A percentile compares a stretch with the other conserved stretches of the same genome.
Evolutionary conservation across 1,139 yeast species (phyloP).

Genomic region (Kazachstania sp.): DNA sequence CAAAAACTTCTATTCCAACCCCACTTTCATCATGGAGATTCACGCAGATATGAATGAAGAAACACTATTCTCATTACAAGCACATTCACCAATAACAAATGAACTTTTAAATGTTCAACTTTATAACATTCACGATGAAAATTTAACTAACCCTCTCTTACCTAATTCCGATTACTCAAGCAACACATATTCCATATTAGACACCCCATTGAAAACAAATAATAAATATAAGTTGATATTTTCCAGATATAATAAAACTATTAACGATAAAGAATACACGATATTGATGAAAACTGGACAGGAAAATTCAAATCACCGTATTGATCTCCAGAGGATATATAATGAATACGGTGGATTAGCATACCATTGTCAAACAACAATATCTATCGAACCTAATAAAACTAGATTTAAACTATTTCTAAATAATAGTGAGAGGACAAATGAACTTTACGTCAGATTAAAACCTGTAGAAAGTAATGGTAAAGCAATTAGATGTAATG

Average conservation of each 20-base stretch:
- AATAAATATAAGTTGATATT: constrained; percentile 32
- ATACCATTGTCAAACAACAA: constrained; percentile 7
- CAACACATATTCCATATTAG: constrained; percentile 23
- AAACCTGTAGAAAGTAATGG: constrained; percentile 5
- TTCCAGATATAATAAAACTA: constrained; percentile 15
- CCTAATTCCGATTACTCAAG: constrained; percentile 32
- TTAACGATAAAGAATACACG: neutral
- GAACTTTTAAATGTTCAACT: constrained; percentile 31
- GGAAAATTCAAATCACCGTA: neutral
- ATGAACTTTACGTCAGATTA: constrained; percentile 14
- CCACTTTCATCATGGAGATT: constrained; percentile 44
- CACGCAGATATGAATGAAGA: constrained; percentile 17
- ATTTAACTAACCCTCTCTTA: constrained; percentile 28
- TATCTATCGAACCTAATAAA: constrained; percentile 13
- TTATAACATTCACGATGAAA: constrained; percentile 29
- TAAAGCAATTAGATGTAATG: constrained; percentile 18
- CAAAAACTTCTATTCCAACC: constrained; percentile 45
- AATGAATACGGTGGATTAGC: constrained; percentile 15
- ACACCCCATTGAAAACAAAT: constrained; percentile 35
- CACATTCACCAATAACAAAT: constrained; percentile 31
- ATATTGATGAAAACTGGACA: constrained; percentile 6
- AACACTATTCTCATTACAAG: constrained; percentile 35
- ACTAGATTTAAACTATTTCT: constrained; percentile 14
- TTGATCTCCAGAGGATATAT: constrained; percentile 7
- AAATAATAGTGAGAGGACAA: constrained; percentile 8